Evolutionary conservation across 345 rosid species (phyloP), one percentile per base, ranked within the genome.

Genomic region (Ricinus communis): DNA sequence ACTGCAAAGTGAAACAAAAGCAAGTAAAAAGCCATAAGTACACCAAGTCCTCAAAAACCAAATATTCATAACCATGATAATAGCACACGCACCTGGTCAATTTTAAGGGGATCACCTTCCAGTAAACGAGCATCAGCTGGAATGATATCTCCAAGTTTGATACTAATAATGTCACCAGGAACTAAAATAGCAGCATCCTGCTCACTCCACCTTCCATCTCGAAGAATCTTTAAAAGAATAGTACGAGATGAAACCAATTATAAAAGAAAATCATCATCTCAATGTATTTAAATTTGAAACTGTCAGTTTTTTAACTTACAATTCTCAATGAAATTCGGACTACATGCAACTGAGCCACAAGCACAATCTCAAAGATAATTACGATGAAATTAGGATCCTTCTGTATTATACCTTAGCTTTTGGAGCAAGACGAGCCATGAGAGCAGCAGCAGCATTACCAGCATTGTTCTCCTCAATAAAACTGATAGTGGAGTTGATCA

Each of bases 41-140:
- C 13, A 67, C 31, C 66, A 76, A 66, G 65, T 22, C 24, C 68
- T 60, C 71, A 54, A 59, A 65, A 66, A 64, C 30, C 55, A 18
- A 21, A 12, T 13, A 66, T 49, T 59, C n/a, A 45, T 50, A 69
- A 25, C 52, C 12, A 43, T 19, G 43, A 56, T 41, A 71, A 49
- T 0, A 10, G 49, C 25, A 66, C 11, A 67, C 82, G 12, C 36
- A 90, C 97, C 95, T 95, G 99, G 65, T 95, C 99, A 45, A 92
- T 95, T 79, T 95, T 95, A 59, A 95, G 87, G 0, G 99, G 97
- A 74, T 92, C 99, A 1, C 97, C 99, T 67, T 92, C 99, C 18
- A 95, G 92, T 62, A 92, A 85, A 56, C 99, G 93, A 72, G 97
- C 93, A 86, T 95, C 99, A 55, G 99, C 99, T 43, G 99, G 99